Evolutionary conservation across 495 filamentous ascomycete species (phyloP), one percentile per base, ranked within the genome.

Genomic region (Xanthoparmelia taractica): DNA sequence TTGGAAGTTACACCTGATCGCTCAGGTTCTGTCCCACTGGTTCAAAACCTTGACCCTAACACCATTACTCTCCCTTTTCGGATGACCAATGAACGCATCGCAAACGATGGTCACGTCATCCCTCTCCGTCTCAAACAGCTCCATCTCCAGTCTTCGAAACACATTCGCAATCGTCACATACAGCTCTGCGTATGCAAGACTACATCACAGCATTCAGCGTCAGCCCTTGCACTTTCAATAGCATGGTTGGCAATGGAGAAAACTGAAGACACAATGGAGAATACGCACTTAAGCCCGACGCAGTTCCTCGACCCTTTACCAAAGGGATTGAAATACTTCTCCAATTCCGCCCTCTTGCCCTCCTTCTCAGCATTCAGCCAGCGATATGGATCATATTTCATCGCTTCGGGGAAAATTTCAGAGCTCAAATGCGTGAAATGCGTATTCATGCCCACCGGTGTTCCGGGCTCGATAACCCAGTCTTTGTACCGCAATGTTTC

Each of bases 341-440:
- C 58, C 31, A 81, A 64, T 34, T 68, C 66, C 41, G 45, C 65
- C 23, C 20, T 52, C 40, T 71, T 58, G 11, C 67, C 63, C 20
- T 64, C 52, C 13, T 68, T 66, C 15, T 59, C 56, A 7, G 72
- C 69, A 11, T 67, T 63, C 29, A 82, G 67, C 79, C 80, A 86
- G 29, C 82, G 75, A 25, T 80, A 75, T 0, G 83, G 83, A 18
- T 72, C 61, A 65, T 71, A 69, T 29, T 58, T 59, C 13, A 59
- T 34, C 12, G 67, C 61, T 1, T 65, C 58, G 13, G 65, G 65
- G 25, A 63, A 69, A 4, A 65, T 31, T n/a, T 36, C 56, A 12
- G 77, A 64, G 63, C 82, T 70, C 58, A 72, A 74, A 65, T 83
- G 80, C 12, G 80, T 71, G 61, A 79, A 75, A 65, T 75, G 77